Conservation (phyloP, 495 filamentous ascomycete species). For the Aspergillus cristatus region DNA sequence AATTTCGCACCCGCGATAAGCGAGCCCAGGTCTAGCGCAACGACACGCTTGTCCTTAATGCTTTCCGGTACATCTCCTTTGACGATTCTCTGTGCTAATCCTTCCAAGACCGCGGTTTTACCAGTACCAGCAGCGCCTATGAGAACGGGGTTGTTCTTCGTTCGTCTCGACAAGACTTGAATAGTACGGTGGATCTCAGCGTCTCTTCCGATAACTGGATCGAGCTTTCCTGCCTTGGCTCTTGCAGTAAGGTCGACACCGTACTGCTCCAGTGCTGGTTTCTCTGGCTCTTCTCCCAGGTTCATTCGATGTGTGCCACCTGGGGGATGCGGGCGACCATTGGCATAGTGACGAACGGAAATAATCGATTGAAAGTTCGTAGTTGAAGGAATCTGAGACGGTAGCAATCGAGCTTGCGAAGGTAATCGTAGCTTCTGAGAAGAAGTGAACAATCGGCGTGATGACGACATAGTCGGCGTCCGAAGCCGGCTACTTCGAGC, state of each 20-base stretch:
- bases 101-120: slow-evolving; percentile 92
- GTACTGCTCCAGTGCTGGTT: slow-evolving; percentile 80
- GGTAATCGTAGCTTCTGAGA: slow-evolving; percentile 14
- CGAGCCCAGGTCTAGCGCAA: slow-evolving; percentile 78
- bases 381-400: slow-evolving; percentile 5
- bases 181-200: slow-evolving; percentile 89
- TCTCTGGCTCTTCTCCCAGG: slow-evolving; percentile 66
- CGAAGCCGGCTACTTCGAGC: slow-evolving; percentile 24
- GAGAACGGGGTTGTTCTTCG: slow-evolving; percentile 94
- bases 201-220: slow-evolving; percentile 91
- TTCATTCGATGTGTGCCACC: slow-evolving; percentile 93
- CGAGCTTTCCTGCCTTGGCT: slow-evolving; percentile 82
- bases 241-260: slow-evolving; percentile 83
- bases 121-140: slow-evolving; percentile 90
- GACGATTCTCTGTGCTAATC: slow-evolving; percentile 83
- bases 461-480: slow-evolving; percentile 12
- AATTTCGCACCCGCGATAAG: slow-evolving; percentile 95
- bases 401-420: slow-evolving; percentile 10
- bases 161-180: slow-evolving; percentile 82
- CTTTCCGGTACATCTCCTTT: slow-evolving; percentile 91
- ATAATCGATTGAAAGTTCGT: slow-evolving; percentile 3
- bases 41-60: slow-evolving; percentile 87
- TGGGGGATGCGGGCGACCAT: slow-evolving; percentile 72
- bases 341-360: slow-evolving; percentile 53
- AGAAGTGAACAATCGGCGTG: slow-evolving; percentile 13